Evolutionary conservation across 495 filamentous ascomycete species (phyloP).

Genomic region (Alectoria sarmentosa): DNA sequence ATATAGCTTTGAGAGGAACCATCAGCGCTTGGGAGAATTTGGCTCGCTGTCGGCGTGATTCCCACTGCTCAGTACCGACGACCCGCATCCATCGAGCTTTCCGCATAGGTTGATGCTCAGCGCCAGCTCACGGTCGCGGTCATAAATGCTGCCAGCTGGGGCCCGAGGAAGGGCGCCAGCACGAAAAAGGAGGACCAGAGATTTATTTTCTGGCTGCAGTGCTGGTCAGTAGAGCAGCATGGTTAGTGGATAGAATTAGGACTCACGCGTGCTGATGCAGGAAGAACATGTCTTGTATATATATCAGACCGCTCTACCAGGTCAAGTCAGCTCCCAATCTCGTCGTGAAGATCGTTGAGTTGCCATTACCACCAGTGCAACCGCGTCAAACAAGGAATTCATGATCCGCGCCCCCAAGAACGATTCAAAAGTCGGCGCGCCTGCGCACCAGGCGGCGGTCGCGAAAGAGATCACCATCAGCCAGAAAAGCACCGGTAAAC

Average conservation of each 20-base stretch:
- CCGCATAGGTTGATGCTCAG: constrained; percentile 36
- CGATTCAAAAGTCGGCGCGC: constrained; percentile 43
- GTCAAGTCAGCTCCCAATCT: too few species aligned
- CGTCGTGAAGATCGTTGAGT: background rate
- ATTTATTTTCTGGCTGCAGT: constrained; percentile 49
- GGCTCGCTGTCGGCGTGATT: constrained; percentile 34
- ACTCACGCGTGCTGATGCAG: constrained; percentile 47
- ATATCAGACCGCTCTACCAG: constrained; percentile 53
- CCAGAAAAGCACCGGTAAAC: constrained; percentile 52
- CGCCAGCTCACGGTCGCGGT: constrained; percentile 46
- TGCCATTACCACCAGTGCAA: constrained; percentile 37
- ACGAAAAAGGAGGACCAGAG: constrained; percentile 48
- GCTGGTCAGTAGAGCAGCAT: background rate
- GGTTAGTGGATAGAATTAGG: background rate
- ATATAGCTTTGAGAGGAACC: constrained; percentile 38
- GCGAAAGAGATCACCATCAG: constrained; percentile 41
- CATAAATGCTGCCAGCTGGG: constrained; percentile 52
- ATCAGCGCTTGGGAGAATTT: constrained; percentile 39
- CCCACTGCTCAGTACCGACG: constrained; percentile 42
- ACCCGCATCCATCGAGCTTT: constrained; percentile 30
- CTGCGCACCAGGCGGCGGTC: constrained; percentile 48
- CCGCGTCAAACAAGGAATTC: constrained; percentile 56
- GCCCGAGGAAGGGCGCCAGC: constrained; percentile 54
- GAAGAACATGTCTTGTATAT: constrained; percentile 61
- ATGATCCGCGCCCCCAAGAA: constrained; percentile 54